Evolutionary conservation across 2,329 filamentous ascomycete genomes (phyloP).

Genomic region (Alternaria longipes): DNA sequence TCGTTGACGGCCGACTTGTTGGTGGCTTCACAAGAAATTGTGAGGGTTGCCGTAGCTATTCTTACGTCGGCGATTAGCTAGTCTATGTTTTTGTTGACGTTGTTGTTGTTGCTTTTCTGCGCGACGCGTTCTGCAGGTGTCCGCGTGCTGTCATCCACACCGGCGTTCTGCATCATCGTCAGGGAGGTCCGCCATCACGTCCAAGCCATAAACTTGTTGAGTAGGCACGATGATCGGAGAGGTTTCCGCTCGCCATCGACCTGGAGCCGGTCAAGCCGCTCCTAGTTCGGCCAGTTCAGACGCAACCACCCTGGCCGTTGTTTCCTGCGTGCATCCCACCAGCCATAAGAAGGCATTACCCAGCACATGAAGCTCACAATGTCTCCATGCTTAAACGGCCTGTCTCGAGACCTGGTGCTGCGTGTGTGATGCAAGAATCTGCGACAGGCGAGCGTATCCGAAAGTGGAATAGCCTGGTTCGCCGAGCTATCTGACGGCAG

Average conservation of each 20-base stretch:
- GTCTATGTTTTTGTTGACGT: background rate
- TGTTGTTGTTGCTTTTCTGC: slow-evolving; percentile 3
- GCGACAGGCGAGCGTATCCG: slow-evolving; percentile 22
- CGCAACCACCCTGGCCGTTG: slow-evolving; percentile 4
- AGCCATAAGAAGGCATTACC: slow-evolving; percentile 8
- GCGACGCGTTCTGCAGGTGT: slow-evolving; percentile 11
- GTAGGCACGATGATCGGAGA: background rate
- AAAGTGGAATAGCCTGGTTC: slow-evolving; percentile 14
- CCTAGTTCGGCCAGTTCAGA: slow-evolving; percentile 14
- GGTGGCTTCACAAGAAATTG: slow-evolving; percentile 3
- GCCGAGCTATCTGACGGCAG: slow-evolving; percentile 19
- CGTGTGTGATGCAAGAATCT: slow-evolving; percentile 21
- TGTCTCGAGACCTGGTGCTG: slow-evolving; percentile 25
- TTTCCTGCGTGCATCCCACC: background rate
- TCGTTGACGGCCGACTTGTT: background rate
- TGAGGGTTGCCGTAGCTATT: slow-evolving; percentile 3
- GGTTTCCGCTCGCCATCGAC: slow-evolving; percentile 3
- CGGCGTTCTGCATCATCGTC: slow-evolving; percentile 8
- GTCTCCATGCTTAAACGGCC: slow-evolving; percentile 26
- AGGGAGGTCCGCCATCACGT: slow-evolving; percentile 6
- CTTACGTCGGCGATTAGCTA: slow-evolving; percentile 1
- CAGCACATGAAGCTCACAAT: slow-evolving; percentile 21
- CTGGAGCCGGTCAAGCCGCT: background rate
- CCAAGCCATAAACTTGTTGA: slow-evolving; percentile 5
- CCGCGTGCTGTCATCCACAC: slow-evolving; percentile 7